Conservation (phyloP, 495 filamentous ascomycete genomes). For the Penicillium macrosclerotiorum region DNA sequence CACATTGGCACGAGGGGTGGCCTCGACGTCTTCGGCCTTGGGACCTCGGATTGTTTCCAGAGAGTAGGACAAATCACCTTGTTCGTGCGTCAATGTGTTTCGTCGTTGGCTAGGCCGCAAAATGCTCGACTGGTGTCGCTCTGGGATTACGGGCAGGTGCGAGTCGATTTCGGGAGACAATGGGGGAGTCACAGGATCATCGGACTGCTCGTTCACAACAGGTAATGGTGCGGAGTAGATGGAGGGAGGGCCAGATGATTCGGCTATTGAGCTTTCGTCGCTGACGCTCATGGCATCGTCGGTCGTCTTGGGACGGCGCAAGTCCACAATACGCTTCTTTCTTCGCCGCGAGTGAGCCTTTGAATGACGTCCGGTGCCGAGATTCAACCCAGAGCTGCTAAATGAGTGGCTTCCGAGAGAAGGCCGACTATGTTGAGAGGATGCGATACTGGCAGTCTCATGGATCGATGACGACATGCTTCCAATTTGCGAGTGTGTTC, state of each 20-base stretch:
- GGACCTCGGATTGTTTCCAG: conserved; percentile 20
- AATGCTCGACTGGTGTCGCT: conserved; percentile 36
- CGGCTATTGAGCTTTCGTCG: conserved; percentile 46
- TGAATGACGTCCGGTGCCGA: conserved; percentile 62
- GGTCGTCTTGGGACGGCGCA: conserved; percentile 64
- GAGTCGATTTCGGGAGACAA: conserved; percentile 33
- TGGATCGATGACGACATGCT: conserved; percentile 54
- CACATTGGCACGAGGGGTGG: conserved; percentile 35
- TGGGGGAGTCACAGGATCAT: conserved; percentile 49
- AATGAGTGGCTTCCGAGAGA: conserved; percentile 33
- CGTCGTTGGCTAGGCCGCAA: conserved; percentile 26
- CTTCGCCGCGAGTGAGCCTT: conserved; percentile 71
- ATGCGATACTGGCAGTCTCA: conserved; percentile 42
- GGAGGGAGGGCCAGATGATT: conserved; percentile 37
- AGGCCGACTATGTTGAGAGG: conserved; percentile 39
- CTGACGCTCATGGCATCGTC: conserved; percentile 55
- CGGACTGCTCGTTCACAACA: conserved; percentile 36
- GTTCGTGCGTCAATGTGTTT: conserved; percentile 17
- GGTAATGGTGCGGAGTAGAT: conserved; percentile 45
- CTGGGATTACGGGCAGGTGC: conserved; percentile 38
- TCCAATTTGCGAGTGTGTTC: conserved; percentile 61
- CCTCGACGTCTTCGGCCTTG: conserved; percentile 32
- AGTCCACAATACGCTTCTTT: conserved; percentile 91
- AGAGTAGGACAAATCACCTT: conserved; percentile 31
- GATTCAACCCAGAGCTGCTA: conserved; percentile 56